A percentile compares a stretch with the other conserved stretches of the same genome.
phyloP scores from a whole-genome alignment of 768 basidiomycete genomes.

The Chalciporus sphaerocephalus region DNA sequence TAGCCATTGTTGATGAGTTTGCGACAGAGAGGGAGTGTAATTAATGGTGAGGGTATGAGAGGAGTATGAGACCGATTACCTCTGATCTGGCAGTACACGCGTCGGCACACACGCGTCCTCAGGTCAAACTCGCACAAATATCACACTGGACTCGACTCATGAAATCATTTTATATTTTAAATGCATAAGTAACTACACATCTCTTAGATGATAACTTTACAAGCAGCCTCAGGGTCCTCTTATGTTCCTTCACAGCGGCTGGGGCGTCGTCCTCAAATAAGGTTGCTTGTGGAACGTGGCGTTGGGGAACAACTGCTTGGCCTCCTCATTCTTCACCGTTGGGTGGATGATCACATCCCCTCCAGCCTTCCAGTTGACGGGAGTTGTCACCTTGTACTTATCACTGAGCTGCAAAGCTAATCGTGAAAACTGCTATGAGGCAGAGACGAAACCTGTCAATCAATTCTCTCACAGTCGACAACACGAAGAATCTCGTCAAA shows the following conservation, averaged over 20 bases:
- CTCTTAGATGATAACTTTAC: not conserved
- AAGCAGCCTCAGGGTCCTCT: not conserved
- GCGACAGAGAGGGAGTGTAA: slow-evolving; percentile 11
- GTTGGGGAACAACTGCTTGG: slow-evolving; percentile 85
- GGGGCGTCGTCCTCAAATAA: slow-evolving; percentile 82
- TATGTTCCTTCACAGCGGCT: slow-evolving; percentile 24
- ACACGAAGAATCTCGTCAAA: slow-evolving; percentile 75
- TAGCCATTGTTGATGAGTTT: slow-evolving; percentile 55
- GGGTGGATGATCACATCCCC: slow-evolving; percentile 94
- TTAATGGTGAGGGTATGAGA: slow-evolving; percentile 19
- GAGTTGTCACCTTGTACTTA: slow-evolving; percentile 80
- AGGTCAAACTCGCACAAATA: slow-evolving; percentile 21
- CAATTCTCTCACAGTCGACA: slow-evolving; percentile 58
- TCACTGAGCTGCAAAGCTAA: slow-evolving; percentile 84
- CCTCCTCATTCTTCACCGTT: slow-evolving; percentile 78
- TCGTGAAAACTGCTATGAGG: slow-evolving; percentile 7
- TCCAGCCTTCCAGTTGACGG: slow-evolving; percentile 93
- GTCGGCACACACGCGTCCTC: slow-evolving; percentile 26
- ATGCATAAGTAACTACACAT: too few species aligned
- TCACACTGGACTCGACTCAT: not conserved
- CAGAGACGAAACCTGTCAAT: slow-evolving; percentile 30
- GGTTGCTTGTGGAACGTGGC: slow-evolving; percentile 78
- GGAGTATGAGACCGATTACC: slow-evolving; percentile 9
- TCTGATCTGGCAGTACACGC: slow-evolving; percentile 21
- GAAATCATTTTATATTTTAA: too few species aligned